Percentiles rank a stretch among this genome's conserved stretches.
phyloP scores from a whole-genome alignment of 192 early-diverging fungal genomes.

The Bifiguratus adelaidae region DNA sequence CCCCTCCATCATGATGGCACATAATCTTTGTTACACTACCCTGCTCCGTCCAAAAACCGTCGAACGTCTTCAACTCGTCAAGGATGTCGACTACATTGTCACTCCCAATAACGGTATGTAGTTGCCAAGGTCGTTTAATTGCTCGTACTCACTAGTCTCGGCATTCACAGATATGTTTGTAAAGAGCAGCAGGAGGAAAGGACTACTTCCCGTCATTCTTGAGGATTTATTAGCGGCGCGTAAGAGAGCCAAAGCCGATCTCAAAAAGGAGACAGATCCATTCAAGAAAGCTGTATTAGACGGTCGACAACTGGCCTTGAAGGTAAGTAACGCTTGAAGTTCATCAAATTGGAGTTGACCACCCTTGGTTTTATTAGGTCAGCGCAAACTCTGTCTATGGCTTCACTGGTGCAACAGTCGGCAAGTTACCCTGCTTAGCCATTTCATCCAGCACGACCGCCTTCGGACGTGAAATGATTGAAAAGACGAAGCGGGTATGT shows the following conservation, averaged over 20 bases:
- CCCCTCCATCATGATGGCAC: conserved; percentile 99
- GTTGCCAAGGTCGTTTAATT: not conserved
- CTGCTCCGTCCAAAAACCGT: conserved; percentile 48
- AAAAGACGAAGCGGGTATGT: conserved; percentile 60
- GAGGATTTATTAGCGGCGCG: conserved; percentile 83
- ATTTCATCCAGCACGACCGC: conserved; percentile 92
- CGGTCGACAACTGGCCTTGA: conserved; percentile 92
- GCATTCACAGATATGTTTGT: conserved; percentile 72
- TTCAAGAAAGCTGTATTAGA: conserved; percentile 91
- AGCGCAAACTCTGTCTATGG: conserved; percentile 97
- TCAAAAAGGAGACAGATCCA: conserved; percentile 95
- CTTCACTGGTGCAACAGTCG: conserved; percentile 91
- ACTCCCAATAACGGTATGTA: conserved; percentile 78
- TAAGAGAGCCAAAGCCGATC: conserved; percentile 84
- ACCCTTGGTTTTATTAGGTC: too few relatives aligned
- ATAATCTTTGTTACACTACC: conserved; percentile 97
- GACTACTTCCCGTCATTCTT: conserved; percentile 81
- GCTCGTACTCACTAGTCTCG: not conserved
- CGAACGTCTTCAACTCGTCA: conserved; percentile 49
- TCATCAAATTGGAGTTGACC: too few relatives aligned
- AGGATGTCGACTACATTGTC: conserved; percentile 74
- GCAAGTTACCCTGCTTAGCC: conserved; percentile 83
- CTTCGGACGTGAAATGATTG: conserved; percentile 95
- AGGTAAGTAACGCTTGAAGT: conserved; percentile 37
- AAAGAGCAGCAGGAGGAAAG: conserved; percentile 57